Base-by-base conservation (phyloP, 1,139 yeast genomes). In the Hyphopichia wangnamkhiaoensis region DNA sequence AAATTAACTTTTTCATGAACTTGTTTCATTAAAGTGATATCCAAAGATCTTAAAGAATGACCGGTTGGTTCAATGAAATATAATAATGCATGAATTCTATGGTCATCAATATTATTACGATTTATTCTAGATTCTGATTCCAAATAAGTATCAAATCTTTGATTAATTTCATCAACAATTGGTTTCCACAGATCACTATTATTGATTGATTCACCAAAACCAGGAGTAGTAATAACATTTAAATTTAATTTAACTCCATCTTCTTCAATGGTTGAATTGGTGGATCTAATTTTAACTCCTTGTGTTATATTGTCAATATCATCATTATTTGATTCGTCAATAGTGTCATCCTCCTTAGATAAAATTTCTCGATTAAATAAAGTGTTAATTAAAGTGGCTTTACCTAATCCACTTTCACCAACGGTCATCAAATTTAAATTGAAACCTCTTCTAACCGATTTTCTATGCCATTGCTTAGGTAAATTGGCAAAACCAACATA, bases 381-480 rank as follows among this genome's bases (percentile, higher is more conserved):
- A 12, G 98, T 90, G 65, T 89, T 90, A 54, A 94, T 80, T 55
- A 94, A 76, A 20, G 99, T 94, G 28, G 95, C 75, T 68, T 94
- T 94, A 52, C 99, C 99, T 48, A 93, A 76, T 3, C 98, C 98
- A 47, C 84, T 74, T 67, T 89, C 96, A 49, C 95, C 96, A 44
- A 87, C 95, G 41, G 89, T 90, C 80, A 93, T 79, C 47, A 93
- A 62, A 61, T 93, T 94, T 63, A 94, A 80, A 54, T 74, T 79
- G 75, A 93, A 94, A n/a, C 98, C 99, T 61, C 93, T 81, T 66
- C 93, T 84, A 49, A 91, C 83, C 5, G 95, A 84, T 65, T 88
- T 90, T 67, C 96, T 82, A 68, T 93, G 98, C 97, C 98, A 93
- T 72, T 94, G 99, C 63, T 91, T 93, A 43, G 99, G 99, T 57